Percentiles rank a stretch among this genome's conserved stretches.
Conservation (phyloP, 371 early-diverging fungal genomes). For the Mucor piriformis region DNA sequence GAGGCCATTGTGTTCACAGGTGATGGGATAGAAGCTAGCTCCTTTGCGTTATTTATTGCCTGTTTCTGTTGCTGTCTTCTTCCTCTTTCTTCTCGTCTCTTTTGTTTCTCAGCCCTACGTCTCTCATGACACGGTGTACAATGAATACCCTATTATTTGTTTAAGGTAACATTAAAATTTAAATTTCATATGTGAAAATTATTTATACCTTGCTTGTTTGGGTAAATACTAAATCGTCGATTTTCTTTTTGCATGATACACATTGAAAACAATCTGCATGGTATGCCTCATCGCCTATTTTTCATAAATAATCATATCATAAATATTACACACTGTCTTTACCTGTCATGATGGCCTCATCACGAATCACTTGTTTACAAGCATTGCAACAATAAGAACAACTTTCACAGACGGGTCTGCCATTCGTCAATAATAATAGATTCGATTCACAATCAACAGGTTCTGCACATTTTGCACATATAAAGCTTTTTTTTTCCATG, state of each 20-base stretch:
- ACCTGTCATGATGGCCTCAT: conserved; percentile 89
- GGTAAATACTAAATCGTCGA: conserved; percentile 79
- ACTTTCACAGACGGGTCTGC: conserved; percentile 81
- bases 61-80: conserved; percentile 20
- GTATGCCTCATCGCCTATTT: conserved; percentile 78
- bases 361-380: conserved; percentile 79
- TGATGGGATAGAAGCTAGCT: conserved; percentile 6
- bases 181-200: neutral
- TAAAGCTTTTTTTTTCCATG: conserved; percentile 54
- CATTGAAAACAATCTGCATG: conserved; percentile 88
- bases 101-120: conserved; percentile 36
- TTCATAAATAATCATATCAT: neutral
- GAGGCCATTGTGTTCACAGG: neutral
- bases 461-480: conserved; percentile 74
- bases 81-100: conserved; percentile 40
- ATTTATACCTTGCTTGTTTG: conserved; percentile 71
- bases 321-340: neutral
- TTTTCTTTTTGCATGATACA: conserved; percentile 67
- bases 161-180: conserved; percentile 1
- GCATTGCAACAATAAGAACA: conserved; percentile 83
- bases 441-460: conserved; percentile 78
- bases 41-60: conserved; percentile 4
- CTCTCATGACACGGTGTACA: conserved; percentile 52
- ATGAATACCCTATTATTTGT: conserved; percentile 29
- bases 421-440: conserved; percentile 75